Percentiles rank a stretch among this genome's conserved stretches.
phyloP scores from a whole-genome alignment of 441 rosid species.

The Populus hybrid region DNA sequence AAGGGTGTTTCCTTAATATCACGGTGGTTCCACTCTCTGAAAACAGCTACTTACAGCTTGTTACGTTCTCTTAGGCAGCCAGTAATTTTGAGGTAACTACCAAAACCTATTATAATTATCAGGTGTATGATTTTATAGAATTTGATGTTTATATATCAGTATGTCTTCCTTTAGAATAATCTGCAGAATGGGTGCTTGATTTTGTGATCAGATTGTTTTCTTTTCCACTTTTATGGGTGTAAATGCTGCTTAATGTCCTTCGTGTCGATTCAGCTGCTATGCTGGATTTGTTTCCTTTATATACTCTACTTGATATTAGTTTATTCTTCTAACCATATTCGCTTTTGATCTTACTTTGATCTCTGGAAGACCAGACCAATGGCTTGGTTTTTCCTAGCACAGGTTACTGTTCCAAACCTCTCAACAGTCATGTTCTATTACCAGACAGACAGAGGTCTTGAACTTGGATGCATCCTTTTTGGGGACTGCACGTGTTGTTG shows the following conservation, averaged over 20 bases:
- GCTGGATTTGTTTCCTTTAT: not conserved
- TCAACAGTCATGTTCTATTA: conserved; percentile 94
- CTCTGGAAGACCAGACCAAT: conserved; percentile 61
- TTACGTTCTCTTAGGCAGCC: conserved; percentile 75
- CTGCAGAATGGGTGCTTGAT: conserved; percentile 1
- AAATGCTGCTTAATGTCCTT: not conserved
- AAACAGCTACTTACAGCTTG: conserved; percentile 58
- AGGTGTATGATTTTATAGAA: not conserved
- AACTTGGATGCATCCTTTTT: conserved; percentile 80
- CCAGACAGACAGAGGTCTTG: conserved; percentile 88
- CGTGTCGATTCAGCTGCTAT: not conserved
- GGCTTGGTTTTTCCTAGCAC: conserved; percentile 97
- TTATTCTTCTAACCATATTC: conserved; percentile 20
- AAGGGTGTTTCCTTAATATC: conserved; percentile 34
- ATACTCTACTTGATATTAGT: not conserved
- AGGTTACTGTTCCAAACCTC: conserved; percentile 81
- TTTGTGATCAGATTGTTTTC: not conserved
- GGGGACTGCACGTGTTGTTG: conserved; percentile 84
- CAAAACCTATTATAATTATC: not conserved
- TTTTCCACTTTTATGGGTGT: not conserved
- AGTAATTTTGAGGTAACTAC: conserved; percentile 64
- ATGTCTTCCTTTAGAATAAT: not conserved
- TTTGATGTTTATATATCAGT: not conserved
- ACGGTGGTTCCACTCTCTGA: conserved; percentile 57
- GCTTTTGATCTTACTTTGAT: conserved; percentile 18